These are phyloP conservation scores for Melampsora abietis-canadensis DNA, from an alignment of 1,284 basidiomycete genomes.

Conservation along the genomic window DNA sequence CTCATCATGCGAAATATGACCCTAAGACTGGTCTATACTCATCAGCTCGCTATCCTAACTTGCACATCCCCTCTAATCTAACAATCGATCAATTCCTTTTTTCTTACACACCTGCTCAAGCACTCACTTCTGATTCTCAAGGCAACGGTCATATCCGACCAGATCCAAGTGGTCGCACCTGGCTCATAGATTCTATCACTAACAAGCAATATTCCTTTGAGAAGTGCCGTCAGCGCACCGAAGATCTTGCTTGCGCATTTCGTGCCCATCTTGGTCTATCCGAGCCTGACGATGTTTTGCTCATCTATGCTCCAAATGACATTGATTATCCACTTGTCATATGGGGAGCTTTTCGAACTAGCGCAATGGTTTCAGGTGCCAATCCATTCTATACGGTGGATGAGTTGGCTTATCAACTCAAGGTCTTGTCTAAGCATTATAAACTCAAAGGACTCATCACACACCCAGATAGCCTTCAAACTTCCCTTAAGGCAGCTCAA, in stretches of 20 bases:
- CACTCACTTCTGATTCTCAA: background rate
- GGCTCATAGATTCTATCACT: constrained; percentile 9
- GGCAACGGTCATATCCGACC: constrained; percentile 2
- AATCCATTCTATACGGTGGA: constrained; percentile 67
- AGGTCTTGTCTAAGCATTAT: constrained; percentile 54
- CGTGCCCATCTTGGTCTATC: constrained; percentile 6
- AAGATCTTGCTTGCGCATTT: constrained; percentile 2
- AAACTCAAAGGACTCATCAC: constrained; percentile 63
- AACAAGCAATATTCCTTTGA: background rate
- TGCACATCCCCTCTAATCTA: constrained; percentile 10
- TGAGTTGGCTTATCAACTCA: constrained; percentile 59
- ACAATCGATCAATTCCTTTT: constrained; percentile 27
- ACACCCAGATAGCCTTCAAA: constrained; percentile 60
- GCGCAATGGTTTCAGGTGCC: constrained; percentile 67
- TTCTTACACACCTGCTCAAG: constrained; percentile 8
- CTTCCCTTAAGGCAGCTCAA: constrained; percentile 60
- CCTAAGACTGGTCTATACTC: constrained; percentile 11
- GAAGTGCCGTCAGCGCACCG: background rate
- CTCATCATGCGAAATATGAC: constrained; percentile 11
- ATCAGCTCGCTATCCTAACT: constrained; percentile 2
- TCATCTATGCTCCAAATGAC: constrained; percentile 20
- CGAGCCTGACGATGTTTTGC: constrained; percentile 1
- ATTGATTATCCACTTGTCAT: constrained; percentile 66
- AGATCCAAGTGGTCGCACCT: constrained; percentile 2
- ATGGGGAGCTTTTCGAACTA: constrained; percentile 72